Base-by-base conservation (phyloP, 805 yeast genomes). In the Yamadazyma phyllophila region DNA sequence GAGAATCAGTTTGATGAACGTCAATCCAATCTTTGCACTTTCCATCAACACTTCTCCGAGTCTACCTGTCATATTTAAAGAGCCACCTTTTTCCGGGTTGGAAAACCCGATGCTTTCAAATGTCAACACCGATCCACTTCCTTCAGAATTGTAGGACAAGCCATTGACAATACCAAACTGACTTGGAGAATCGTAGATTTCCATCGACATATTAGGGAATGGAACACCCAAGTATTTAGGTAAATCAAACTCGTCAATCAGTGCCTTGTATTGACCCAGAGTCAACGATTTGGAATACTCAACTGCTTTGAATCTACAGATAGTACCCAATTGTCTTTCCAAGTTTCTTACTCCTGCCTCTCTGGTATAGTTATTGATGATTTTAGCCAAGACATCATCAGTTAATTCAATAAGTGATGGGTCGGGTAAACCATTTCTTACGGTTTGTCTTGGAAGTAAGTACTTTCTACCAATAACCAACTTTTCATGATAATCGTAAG, bases 321-420 rank as follows among this genome's bases (percentile, higher is more conserved):
- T 73, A 0, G 88, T 74, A 0, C 90, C 90, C 43, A 90, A 70
- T 46, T 76, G 74, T 36, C 96, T 73, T 57, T 89, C 96, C 49
- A 90, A 71, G 48, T 78, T 81, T 54, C 97, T 76, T 14, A 89
- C 95, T 2, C 97, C 97, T 0, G 96, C 80, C 62, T 89, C 97
- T 44, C 91, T 71, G 0, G 96, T 85, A 59, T 88, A 89, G 50
- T 76, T 78, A 2, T 80, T 69, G 20, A 88, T 84, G 39, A 89
- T 67, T 40, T 76, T 74, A 54, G 77, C 66, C 71, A 89, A 72
- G 1, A 85, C 82, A 0, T 73, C 73, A 16, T 77, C 76, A 13
- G 68, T 68, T 4, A 88, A 62, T 4, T 53, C 47, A 6, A 87
- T 74, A 33, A 73, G 67, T 2, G 69, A 65, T 3, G 32, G 27